Evolutionary conservation across 1,284 basidiomycete genomes (phyloP), one percentile per base, ranked within the genome.

Genomic region (Puccinia coronata): DNA sequence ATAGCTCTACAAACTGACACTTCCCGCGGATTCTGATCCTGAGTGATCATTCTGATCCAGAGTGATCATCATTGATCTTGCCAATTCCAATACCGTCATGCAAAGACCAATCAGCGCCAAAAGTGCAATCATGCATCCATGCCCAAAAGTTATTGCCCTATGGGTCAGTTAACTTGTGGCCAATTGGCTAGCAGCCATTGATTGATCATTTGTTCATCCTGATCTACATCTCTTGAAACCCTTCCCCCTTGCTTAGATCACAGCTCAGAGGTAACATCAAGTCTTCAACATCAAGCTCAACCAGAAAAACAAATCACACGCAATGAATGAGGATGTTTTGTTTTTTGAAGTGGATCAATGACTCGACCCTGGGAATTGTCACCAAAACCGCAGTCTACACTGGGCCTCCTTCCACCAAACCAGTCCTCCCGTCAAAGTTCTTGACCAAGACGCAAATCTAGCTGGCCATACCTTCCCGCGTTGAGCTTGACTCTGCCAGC

Each of bases 271-370:
- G 76, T 97, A 96, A 84, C 90, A 99, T 55, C 97, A 99, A 88
- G 92, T 99, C 83, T 99, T 99, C 90, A 98, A 99, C 87, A 95
- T 99, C 83, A 96, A 94, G 85, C 93, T 91, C 69, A 99, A 98
- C 89, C 92, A 92, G 86, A 99, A 99, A 88, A 93, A 99, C 87
- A 97, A 98, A 86, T 95, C 95, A 34, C 95, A 99, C 86, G 89
- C 92, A 82, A 96, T 93, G 89, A 92, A 92, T 86, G 95, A n/a
- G 86, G 97, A 99, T 85, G 91, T 99, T 82, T 91, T 93, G 59
- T 99, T 98, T 88, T 99, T 97, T n/a, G 97, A 97, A 96, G 86
- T 99, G 97, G 97, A 91, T 98, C 82, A 93, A 91, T 82, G 92
- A 94, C 84, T 91, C 91, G 31, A 93, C 92, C 31, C 92, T 99